Evolutionary conservation across 495 filamentous ascomycete genomes (phyloP).

Genomic region (Thozetella sp.): DNA sequence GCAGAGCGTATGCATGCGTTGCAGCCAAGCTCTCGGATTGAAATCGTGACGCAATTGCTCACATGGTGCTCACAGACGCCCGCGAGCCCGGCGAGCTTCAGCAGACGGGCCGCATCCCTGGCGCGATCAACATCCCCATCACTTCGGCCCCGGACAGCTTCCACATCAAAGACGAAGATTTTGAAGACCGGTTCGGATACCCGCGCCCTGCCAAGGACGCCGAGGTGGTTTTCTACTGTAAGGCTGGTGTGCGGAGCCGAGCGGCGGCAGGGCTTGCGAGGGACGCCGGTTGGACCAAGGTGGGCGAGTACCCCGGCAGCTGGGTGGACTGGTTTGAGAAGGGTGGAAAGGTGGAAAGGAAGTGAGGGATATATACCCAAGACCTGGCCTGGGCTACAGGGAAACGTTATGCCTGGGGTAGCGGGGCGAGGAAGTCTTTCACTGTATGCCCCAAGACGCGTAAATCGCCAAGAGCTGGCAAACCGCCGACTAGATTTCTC

Average conservation of each 20-base stretch:
- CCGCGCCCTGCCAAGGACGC: slow-evolving; percentile 54
- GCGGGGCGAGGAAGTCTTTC: not conserved
- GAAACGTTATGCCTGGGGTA: not conserved
- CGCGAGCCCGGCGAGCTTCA: slow-evolving; percentile 82
- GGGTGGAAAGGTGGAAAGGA: slow-evolving; percentile 63
- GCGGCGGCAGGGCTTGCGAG: slow-evolving; percentile 81
- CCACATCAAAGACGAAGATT: slow-evolving; percentile 73
- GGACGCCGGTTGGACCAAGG: slow-evolving; percentile 71
- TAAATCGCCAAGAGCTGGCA: not conserved
- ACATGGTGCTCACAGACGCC: slow-evolving; percentile 55
- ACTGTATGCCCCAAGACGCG: not conserved
- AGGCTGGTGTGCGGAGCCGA: slow-evolving; percentile 79
- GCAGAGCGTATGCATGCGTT: no score
- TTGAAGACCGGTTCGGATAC: slow-evolving; percentile 73
- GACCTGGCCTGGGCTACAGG: not conserved
- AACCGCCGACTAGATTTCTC: not conserved
- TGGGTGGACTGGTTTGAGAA: slow-evolving; percentile 85
- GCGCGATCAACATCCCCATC: slow-evolving; percentile 78
- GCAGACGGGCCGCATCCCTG: slow-evolving; percentile 74
- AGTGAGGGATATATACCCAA: slow-evolving; percentile 12
- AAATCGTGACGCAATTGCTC: no score
- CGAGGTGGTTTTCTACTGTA: slow-evolving; percentile 89
- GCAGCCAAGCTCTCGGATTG: no score
- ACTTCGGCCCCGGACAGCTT: slow-evolving; percentile 75
- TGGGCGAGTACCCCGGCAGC: slow-evolving; percentile 85